Base-by-base conservation (phyloP, 2,329 filamentous ascomycete genomes). In the Arthrobotrys conoides region DNA sequence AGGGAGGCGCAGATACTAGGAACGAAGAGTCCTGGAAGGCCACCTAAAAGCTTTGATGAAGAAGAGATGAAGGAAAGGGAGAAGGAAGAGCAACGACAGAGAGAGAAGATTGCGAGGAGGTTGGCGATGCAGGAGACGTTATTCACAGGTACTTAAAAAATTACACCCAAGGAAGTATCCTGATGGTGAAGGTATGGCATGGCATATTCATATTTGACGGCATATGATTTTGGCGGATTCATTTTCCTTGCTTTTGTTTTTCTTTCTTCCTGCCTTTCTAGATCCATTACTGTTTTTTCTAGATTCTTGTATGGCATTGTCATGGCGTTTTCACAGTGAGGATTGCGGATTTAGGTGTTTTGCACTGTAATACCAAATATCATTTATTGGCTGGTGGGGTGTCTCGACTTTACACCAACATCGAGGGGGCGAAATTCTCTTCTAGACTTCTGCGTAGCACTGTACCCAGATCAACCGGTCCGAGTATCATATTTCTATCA, bases 91-190 rank as follows among this genome's bases (percentile, higher is more conserved):
- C 44, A 65, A 27, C 33, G 64, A 18, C 69, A 69, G 10, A 59
- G 63, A 16, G 68, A 78, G 46, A 68, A 36, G 12, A 59, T 64
- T 51, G 63, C 53, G 0, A 78, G 68, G 48, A 55, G 75, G 8
- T 59, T 78, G 46, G 68, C 68, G 3, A 72, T 78, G 68, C 75
- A 78, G 22, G 68, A 78, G 48, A 72, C 59, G 10, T 61, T 77
- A 33, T 77, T 77, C 30, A 53, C 61, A 30, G 73, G 73, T 0
- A 78, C 75, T 24, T 78, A n/a, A 59, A n/a, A 20, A 5, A 41
- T 24, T 6, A 63, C 12, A n/a, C 14, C 6, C 3, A 30, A 30
- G 27, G 27, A 30, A 16, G 12, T 41, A 30, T 33, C 51, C 18
- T 33, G 51, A 10, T 27, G n/a, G 22, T 12, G 24, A 12, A 3